Conservation (phyloP, 495 filamentous ascomycete genomes). For the Stereocaulon alpinum region DNA sequence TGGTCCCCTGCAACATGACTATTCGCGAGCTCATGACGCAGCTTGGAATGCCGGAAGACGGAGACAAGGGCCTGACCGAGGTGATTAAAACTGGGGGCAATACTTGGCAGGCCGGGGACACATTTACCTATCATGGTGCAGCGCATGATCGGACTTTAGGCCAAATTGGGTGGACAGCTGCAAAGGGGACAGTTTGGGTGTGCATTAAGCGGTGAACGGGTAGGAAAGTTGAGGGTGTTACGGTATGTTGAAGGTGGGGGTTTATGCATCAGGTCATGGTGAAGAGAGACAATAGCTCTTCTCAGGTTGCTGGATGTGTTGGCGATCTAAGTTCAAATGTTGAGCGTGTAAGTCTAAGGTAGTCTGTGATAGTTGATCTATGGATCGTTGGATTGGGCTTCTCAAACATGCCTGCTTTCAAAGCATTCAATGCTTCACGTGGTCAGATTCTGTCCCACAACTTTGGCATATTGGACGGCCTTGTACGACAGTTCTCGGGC, state of each 20-base stretch:
- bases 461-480: background rate
- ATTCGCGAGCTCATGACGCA: slow-evolving; percentile 4
- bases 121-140: slow-evolving; percentile 11
- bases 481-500: too few relatives aligned
- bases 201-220: slow-evolving; percentile 1
- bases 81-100: slow-evolving; percentile 20
- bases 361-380: background rate
- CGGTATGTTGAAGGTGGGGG: too few relatives aligned
- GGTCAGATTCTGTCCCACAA: background rate
- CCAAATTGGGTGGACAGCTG: slow-evolving; percentile 18
- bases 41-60: slow-evolving; percentile 1
- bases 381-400: background rate
- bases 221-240: too few relatives aligned
- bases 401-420: background rate
- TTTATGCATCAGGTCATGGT: too few relatives aligned
- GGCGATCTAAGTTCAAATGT: background rate
- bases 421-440: too few relatives aligned
- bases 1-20: slow-evolving; percentile 8
- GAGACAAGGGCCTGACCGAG: slow-evolving; percentile 13
- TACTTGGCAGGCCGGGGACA: slow-evolving; percentile 13
- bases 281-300: too few relatives aligned
- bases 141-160: slow-evolving; percentile 10
- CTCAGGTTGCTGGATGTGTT: too few relatives aligned
- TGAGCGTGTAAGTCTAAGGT: background rate
- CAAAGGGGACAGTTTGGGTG: background rate